These are phyloP conservation scores for Aspergillus sp. DNA, from an alignment of 2,329 filamentous ascomycete genomes.

Conservation along the genomic window DNA sequence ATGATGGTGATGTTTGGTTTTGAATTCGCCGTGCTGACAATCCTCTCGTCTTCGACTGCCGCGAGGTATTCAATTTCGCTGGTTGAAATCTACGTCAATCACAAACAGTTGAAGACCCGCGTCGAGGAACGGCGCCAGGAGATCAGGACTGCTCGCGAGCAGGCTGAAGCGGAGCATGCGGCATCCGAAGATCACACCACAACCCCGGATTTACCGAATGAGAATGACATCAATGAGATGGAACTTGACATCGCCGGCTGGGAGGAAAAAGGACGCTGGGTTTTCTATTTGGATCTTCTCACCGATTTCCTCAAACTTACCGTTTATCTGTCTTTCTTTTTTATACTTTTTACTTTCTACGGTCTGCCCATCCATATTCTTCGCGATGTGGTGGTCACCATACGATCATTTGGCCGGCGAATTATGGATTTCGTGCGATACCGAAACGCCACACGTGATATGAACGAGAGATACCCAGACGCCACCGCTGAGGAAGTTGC, in stretches of 20 bases:
- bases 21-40: constrained; percentile 84
- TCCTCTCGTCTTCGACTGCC: constrained; percentile 76
- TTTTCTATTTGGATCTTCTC: constrained; percentile 81
- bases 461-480: constrained; percentile 88
- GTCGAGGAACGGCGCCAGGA: constrained; percentile 68
- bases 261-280: constrained; percentile 92
- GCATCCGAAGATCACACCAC: constrained; percentile 38
- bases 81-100: constrained; percentile 72
- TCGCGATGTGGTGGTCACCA: constrained; percentile 90
- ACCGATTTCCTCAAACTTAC: constrained; percentile 88
- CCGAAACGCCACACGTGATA: constrained; percentile 85
- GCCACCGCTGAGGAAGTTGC: constrained; percentile 82
- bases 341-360: constrained; percentile 89
- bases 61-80: constrained; percentile 77
- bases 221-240: constrained; percentile 83
- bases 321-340: constrained; percentile 89
- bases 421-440: constrained; percentile 88
- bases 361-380: constrained; percentile 96
- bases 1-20: constrained; percentile 99
- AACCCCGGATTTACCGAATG: constrained; percentile 54
- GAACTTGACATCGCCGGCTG: constrained; percentile 94
- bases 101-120: constrained; percentile 69
- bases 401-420: constrained; percentile 85
- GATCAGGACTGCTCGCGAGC: constrained; percentile 56
- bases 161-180: constrained; percentile 43